These are phyloP conservation scores for Ustilago crameri DNA, from an alignment of 1,284 basidiomycete genomes.

Conservation along the genomic window DNA sequence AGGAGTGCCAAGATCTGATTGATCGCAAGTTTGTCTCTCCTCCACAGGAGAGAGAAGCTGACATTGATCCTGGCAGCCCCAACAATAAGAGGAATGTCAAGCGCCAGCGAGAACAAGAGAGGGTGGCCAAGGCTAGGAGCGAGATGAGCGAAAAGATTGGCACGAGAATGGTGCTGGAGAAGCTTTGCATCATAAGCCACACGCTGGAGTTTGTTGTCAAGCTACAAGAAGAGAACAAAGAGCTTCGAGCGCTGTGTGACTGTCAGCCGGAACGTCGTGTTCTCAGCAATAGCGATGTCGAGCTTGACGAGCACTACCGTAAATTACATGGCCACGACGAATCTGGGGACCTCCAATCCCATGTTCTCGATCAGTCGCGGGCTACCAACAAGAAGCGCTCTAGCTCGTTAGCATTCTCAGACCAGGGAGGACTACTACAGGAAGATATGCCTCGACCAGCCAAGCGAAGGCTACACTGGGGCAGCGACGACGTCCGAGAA, in stretches of 20 bases:
- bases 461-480: conserved; percentile 51
- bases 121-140: conserved; percentile 21
- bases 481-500: conserved; percentile 43
- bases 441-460: conserved; percentile 6
- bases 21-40: conserved; percentile 36
- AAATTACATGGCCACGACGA: conserved; percentile 17
- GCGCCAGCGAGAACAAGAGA: conserved; percentile 31
- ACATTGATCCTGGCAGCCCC: conserved; percentile 6
- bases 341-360: background rate
- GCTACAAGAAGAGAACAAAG: conserved; percentile 42
- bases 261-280: conserved; percentile 20
- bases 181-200: conserved; percentile 65
- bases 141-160: conserved; percentile 44
- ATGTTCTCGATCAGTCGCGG: background rate
- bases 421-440: background rate
- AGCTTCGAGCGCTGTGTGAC: conserved; percentile 35
- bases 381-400: background rate
- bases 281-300: conserved; percentile 14
- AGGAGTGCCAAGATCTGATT: conserved; percentile 59
- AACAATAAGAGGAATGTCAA: conserved; percentile 12
- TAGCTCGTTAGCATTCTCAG: conserved; percentile 10
- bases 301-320: conserved; percentile 38
- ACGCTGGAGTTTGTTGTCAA: conserved; percentile 55
- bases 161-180: conserved; percentile 61
- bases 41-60: conserved; percentile 1